Percentiles rank a stretch among this genome's conserved stretches.
These are phyloP conservation scores for Pugionium dolabratum DNA, from an alignment of 345 rosid species.

Conservation along the genomic window DNA sequence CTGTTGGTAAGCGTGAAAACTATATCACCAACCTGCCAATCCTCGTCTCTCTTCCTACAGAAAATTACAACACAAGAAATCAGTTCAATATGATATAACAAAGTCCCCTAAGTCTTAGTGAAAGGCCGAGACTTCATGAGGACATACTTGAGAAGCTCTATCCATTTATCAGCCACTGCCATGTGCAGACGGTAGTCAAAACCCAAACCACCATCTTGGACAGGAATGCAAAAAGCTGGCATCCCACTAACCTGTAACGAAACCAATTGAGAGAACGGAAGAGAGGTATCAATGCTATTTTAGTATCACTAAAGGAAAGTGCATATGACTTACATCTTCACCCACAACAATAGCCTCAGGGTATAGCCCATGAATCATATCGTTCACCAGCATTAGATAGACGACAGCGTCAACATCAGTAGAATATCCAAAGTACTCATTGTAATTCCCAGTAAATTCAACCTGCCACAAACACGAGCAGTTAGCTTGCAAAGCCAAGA, in stretches of 20 bases:
- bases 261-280: conserved; percentile 14
- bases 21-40: conserved; percentile 82
- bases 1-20: conserved; percentile 74
- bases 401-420: conserved; percentile 93
- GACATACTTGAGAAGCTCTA: conserved; percentile 82
- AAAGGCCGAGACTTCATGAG: conserved; percentile 11
- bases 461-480: conserved; percentile 50
- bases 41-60: conserved; percentile 84
- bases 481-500: conserved; percentile 21
- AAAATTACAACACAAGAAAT: conserved; percentile 26
- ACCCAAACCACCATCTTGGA: conserved; percentile 92
- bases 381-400: conserved; percentile 93
- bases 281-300: conserved; percentile 2
- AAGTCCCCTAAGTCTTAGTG: neutral
- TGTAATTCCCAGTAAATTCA: conserved; percentile 85
- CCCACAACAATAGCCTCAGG: conserved; percentile 89
- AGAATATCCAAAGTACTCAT: conserved; percentile 81
- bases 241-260: conserved; percentile 87
- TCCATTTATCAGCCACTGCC: conserved; percentile 99
- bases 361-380: conserved; percentile 87
- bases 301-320: conserved; percentile 2
- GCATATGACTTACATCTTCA: conserved; percentile 77
- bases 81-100: conserved; percentile 11
- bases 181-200: conserved; percentile 96
- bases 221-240: conserved; percentile 93